Evolutionary conservation across 352 stramenopile genomes (phyloP), one percentile per base, ranked within the genome.

Genomic region (Globisporangium nagaii): DNA sequence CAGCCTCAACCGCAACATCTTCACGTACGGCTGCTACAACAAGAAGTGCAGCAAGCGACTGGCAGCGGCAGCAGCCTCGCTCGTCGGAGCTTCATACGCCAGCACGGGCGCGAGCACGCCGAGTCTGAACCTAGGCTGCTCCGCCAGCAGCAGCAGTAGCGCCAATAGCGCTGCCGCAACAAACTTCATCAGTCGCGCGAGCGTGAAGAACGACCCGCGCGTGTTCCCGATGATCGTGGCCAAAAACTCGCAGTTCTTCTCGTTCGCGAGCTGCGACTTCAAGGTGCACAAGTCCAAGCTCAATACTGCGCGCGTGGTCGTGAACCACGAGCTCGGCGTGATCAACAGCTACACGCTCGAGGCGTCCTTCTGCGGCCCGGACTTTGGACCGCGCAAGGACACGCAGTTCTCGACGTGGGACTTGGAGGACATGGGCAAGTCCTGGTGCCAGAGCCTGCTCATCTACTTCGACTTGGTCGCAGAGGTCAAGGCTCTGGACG

Each of bases 271-370:
- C 45, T 98, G 92, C 66, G 86, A 87, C 44, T 98, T 97, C 53
- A 86, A 78, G 20, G 83, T 98, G 0, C 80, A 93, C 53, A 95
- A 95, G 61, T 90, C 84, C 20, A 94, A 97, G 44, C 61, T 93
- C 32, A 86, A 80, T 12, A 97, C 90, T 1, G 91, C 86, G 10
- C 77, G 92, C 36, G 92, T 98, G 1, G 91, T 97, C 1, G 84
- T 97, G 25, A 74, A 89, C 63, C 75, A 92, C 42, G 90, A 96
- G 44, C 65, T 96, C 0, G 79, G 84, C 3, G 75, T 97, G 15
- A 73, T 75, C 44, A 88, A 90, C 65, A 90, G 70, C 62, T 97
- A 91, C 68, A 97, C 88, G 8, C 75, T 97, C 2, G 90, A 97
- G 56, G 89, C 86, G 2, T 96, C 88, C 27, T 97, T 97, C 61